Percentiles rank a stretch among this genome's conserved stretches.
phyloP scores from a whole-genome alignment of 305 asterid genomes.

The Withania somnifera region DNA sequence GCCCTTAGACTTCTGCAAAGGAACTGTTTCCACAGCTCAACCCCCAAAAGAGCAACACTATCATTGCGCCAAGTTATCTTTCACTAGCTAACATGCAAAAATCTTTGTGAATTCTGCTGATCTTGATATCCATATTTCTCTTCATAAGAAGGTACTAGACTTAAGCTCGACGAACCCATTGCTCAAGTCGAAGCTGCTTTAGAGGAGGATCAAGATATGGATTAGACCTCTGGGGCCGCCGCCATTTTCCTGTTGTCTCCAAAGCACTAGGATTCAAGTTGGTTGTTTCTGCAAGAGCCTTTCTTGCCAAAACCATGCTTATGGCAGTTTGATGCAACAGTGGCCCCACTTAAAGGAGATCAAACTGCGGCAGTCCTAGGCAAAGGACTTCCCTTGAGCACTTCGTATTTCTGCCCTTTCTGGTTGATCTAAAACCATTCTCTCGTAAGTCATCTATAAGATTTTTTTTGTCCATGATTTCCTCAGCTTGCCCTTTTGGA shows the following conservation, averaged over 20 bases:
- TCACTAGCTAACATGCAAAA: not conserved
- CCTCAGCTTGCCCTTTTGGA: conserved; percentile 10
- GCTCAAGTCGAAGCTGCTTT: conserved; percentile 78
- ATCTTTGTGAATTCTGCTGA: not conserved
- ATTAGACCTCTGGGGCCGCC: conserved; percentile 61
- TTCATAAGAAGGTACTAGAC: not conserved
- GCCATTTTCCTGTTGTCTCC: conserved; percentile 61
- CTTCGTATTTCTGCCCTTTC: conserved; percentile 23
- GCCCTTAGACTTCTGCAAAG: too few relatives aligned
- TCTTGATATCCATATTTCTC: not conserved
- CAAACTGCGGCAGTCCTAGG: conserved; percentile 5
- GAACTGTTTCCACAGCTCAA: not conserved
- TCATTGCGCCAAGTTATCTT: not conserved
- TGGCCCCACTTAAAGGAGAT: conserved; percentile 3
- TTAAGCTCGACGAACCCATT: conserved; percentile 40
- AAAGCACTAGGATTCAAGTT: conserved; percentile 20
- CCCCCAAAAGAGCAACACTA: not conserved
- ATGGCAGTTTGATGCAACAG: not conserved
- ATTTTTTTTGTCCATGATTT: conserved; percentile 29
- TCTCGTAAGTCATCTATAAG: conserved; percentile 15
- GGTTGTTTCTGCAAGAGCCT: conserved; percentile 40
- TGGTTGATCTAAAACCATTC: conserved; percentile 52
- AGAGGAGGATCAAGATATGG: conserved; percentile 68
- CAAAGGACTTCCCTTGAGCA: conserved; percentile 9
- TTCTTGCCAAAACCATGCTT: conserved; percentile 12